Conservation (phyloP, 2,329 filamentous ascomycete species). For the Aspergillus sp. region DNA sequence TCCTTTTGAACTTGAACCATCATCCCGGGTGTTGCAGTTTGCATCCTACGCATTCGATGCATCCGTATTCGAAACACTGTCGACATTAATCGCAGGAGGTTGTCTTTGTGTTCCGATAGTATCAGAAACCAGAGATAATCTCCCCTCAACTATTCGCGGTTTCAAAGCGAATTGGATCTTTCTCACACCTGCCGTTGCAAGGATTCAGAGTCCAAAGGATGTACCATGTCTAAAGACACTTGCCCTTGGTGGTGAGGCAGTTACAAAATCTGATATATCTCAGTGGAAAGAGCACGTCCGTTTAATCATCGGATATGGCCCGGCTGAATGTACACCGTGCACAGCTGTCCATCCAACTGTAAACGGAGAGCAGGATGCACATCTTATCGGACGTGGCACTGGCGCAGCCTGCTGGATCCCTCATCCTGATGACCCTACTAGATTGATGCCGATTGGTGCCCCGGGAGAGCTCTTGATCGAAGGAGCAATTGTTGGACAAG, state of each 20-base stretch:
- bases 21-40: conserved; percentile 29
- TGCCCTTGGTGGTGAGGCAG: not conserved
- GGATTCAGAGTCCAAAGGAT: not conserved
- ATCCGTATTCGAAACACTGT: conserved; percentile 19
- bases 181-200: conserved; percentile 5
- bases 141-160: conserved; percentile 37
- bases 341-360: conserved; percentile 1
- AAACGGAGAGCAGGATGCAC: not conserved
- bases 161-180: conserved; percentile 2
- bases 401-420: conserved; percentile 19
- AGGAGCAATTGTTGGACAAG: conserved; percentile 24
- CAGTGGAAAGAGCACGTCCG: not conserved
- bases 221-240: not conserved
- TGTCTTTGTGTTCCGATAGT: conserved; percentile 45
- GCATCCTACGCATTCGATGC: conserved; percentile 34
- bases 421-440: conserved; percentile 20
- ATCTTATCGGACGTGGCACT: conserved; percentile 10
- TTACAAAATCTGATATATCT: not conserved
- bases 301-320: conserved; percentile 22
- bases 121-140: conserved; percentile 37
- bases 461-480: conserved; percentile 22
- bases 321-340: conserved; percentile 23
- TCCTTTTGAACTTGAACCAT: too few species aligned
- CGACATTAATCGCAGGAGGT: conserved; percentile 12
- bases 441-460: conserved; percentile 10